Evolutionary conservation across 78 protist genomes (phyloP).

Genomic region (Dictyostelium intermedium): DNA sequence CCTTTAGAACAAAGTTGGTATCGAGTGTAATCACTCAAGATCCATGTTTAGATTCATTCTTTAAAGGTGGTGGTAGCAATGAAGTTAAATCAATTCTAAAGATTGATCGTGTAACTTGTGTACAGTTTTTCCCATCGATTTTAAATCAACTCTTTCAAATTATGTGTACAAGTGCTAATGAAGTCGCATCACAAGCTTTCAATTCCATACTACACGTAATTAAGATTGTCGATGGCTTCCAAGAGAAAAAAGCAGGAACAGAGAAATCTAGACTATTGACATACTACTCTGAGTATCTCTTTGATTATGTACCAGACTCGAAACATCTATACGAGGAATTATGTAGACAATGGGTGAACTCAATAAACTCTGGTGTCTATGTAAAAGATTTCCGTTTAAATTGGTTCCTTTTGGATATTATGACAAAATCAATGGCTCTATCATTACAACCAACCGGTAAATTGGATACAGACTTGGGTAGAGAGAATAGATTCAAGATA

Average conservation of each 20-base stretch:
- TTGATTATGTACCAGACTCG: conserved; percentile 75
- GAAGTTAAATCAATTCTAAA: conserved; percentile 45
- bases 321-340: conserved; percentile 61
- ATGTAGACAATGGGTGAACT: conserved; percentile 70
- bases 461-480: conserved; percentile 49
- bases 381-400: conserved; percentile 74
- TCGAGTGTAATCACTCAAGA: conserved; percentile 45
- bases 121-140: conserved; percentile 62
- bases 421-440: conserved; percentile 81
- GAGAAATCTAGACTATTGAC: conserved; percentile 50
- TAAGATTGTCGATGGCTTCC: conserved; percentile 65
- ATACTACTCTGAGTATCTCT: conserved; percentile 60
- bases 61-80: conserved; percentile 1
- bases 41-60: conserved; percentile 19
- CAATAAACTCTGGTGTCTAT: conserved; percentile 44
- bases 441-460: conserved; percentile 48
- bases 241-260: conserved; percentile 61
- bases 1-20: conserved; percentile 27
- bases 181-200: conserved; percentile 65
- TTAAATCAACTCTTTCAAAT: conserved; percentile 71
- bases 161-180: conserved; percentile 63
- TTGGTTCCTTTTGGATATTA: conserved; percentile 82
- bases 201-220: conserved; percentile 43
- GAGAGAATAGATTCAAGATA: conserved; percentile 66
- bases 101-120: conserved; percentile 59